Percentiles rank a stretch among this genome's conserved stretches.
These are phyloP conservation scores for Macrolepiota dolichaula DNA, from an alignment of 768 basidiomycete genomes.

Conservation along the genomic window DNA sequence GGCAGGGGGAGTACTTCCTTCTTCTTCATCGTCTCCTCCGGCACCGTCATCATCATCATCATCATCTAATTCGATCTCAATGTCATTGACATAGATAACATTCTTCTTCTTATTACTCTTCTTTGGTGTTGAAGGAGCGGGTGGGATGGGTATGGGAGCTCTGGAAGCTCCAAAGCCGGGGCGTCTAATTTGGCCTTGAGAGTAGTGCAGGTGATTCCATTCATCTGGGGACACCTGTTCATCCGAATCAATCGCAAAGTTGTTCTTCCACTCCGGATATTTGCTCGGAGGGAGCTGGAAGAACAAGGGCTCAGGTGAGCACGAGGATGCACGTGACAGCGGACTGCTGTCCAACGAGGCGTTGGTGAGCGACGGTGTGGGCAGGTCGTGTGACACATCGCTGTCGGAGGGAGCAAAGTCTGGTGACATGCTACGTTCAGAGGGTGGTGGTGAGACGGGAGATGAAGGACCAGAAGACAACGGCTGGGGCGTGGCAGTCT, in stretches of 20 bases:
- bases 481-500: not conserved
- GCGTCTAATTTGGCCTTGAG: not conserved
- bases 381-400: slow-evolving; percentile 28
- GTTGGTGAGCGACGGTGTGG: slow-evolving; percentile 33
- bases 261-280: slow-evolving; percentile 9
- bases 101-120: slow-evolving; percentile 21
- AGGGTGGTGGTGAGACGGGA: slow-evolving; percentile 13
- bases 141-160: not conserved
- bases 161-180: not conserved
- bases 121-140: slow-evolving; percentile 3
- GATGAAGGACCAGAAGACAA: not conserved
- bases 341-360: slow-evolving; percentile 36
- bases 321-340: slow-evolving; percentile 29
- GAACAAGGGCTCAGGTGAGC: slow-evolving; percentile 27
- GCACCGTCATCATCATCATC: slow-evolving; percentile 23
- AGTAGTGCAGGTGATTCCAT: not conserved
- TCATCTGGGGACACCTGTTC: not conserved
- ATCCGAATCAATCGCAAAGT: slow-evolving; percentile 2
- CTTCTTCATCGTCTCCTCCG: slow-evolving; percentile 13
- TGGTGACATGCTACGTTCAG: slow-evolving; percentile 8
- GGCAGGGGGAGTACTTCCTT: slow-evolving; percentile 12
- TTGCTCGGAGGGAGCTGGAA: slow-evolving; percentile 26
- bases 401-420: slow-evolving; percentile 21
- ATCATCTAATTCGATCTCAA: slow-evolving; percentile 36
- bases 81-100: slow-evolving; percentile 36